These are phyloP conservation scores for Sherardia arvensis DNA, from an alignment of 257 asterid genomes.

Conservation along the genomic window DNA sequence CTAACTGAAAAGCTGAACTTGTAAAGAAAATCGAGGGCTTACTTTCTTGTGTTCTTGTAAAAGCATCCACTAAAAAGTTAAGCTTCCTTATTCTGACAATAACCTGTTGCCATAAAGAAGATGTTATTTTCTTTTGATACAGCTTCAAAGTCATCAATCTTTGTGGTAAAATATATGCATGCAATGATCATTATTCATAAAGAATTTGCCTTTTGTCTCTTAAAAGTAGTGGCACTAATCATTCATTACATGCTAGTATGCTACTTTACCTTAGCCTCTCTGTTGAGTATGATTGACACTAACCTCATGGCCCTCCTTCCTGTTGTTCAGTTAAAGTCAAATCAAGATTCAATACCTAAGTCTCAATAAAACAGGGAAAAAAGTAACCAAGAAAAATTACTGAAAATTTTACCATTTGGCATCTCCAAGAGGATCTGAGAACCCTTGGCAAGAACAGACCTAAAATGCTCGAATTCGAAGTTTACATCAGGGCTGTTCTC, in stretches of 20 bases:
- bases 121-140: not conserved
- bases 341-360: not conserved
- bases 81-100: constrained; percentile 62
- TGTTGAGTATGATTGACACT: constrained; percentile 47
- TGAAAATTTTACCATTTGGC: constrained; percentile 46
- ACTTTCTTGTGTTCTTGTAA: constrained; percentile 66
- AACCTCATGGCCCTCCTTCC: constrained; percentile 48
- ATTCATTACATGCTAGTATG: constrained; percentile 1
- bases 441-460: constrained; percentile 61
- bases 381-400: not conserved
- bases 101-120: constrained; percentile 37
- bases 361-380: not conserved
- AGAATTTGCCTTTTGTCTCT: not conserved
- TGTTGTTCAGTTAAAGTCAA: constrained; percentile 23
- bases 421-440: constrained; percentile 51
- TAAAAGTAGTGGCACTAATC: not conserved
- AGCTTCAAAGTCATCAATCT: not conserved
- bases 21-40: constrained; percentile 20
- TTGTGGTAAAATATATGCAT: not conserved
- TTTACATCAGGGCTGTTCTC: constrained; percentile 32
- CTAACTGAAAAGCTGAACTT: not conserved
- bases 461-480: constrained; percentile 56
- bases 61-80: constrained; percentile 49
- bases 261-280: constrained; percentile 52
- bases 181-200: not conserved